Percentiles rank a stretch among this genome's conserved stretches.
Evolutionary conservation across 257 asterid species (phyloP).

Genomic region (Penstemon eatonii): DNA sequence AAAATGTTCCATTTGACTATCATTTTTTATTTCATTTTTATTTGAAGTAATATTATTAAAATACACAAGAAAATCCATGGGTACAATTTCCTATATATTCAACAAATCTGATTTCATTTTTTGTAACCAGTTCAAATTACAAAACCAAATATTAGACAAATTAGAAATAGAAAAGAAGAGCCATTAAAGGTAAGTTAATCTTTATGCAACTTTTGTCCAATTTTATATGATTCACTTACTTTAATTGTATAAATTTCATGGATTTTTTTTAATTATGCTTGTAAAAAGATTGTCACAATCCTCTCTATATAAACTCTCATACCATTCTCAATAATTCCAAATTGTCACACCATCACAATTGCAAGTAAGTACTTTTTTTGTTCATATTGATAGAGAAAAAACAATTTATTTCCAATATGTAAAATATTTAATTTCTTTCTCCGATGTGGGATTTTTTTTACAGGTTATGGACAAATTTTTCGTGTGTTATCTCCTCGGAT

Average conservation of each 20-base stretch:
- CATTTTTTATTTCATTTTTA: too few relatives aligned
- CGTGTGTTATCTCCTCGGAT: slow-evolving; percentile 30
- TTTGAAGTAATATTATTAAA: too few relatives aligned
- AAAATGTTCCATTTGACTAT: too few relatives aligned
- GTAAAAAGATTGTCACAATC: neutral
- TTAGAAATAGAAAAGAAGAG: too few relatives aligned
- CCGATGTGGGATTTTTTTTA: neutral
- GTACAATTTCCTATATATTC: too few relatives aligned
- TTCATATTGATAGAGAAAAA: neutral
- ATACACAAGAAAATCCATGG: too few relatives aligned
- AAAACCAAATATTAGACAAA: too few relatives aligned
- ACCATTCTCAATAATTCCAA: neutral
- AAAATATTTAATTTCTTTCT: neutral
- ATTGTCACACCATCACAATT: slow-evolving; percentile 19
- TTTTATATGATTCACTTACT: neutral
- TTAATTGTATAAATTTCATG: slow-evolving; percentile 10
- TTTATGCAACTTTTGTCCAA: neutral
- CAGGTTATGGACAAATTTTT: slow-evolving; percentile 36
- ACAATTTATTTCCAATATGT: neutral
- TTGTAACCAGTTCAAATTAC: too few relatives aligned
- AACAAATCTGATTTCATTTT: too few relatives aligned
- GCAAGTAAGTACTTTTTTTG: slow-evolving; percentile 22
- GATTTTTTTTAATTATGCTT: neutral
- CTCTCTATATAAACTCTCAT: slow-evolving; percentile 25
- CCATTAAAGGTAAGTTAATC: neutral